phyloP scores from a whole-genome alignment of 768 basidiomycete species.

The Albatrellus ellisii region DNA sequence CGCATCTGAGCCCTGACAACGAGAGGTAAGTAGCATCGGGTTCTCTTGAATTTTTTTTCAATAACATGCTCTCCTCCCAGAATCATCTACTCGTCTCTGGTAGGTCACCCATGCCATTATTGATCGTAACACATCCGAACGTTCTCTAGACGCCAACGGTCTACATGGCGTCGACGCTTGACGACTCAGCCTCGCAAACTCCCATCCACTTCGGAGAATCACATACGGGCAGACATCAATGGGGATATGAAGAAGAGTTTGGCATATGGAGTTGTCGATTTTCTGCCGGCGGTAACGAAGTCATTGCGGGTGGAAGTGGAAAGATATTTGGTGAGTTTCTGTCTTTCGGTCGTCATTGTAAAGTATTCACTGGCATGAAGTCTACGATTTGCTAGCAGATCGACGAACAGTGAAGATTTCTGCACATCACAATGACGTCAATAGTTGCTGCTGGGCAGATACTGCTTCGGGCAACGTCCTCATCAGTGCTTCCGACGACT shows the following conservation, averaged over 20 bases:
- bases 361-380: slow-evolving; percentile 25
- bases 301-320: slow-evolving; percentile 84
- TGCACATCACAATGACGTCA: slow-evolving; percentile 89
- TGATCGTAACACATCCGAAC: slow-evolving; percentile 5
- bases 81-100: slow-evolving; percentile 89
- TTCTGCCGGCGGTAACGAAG: slow-evolving; percentile 91
- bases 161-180: slow-evolving; percentile 62
- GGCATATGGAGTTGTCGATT: slow-evolving; percentile 93
- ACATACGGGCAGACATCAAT: slow-evolving; percentile 17
- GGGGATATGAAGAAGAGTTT: slow-evolving; percentile 33
- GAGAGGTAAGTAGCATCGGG: slow-evolving; percentile 40
- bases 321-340: slow-evolving; percentile 52
- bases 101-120: slow-evolving; percentile 20
- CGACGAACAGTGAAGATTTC: slow-evolving; percentile 68
- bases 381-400: slow-evolving; percentile 82
- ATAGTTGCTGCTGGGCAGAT: slow-evolving; percentile 95
- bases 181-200: slow-evolving; percentile 44
- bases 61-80: slow-evolving; percentile 24
- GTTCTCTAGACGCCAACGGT: slow-evolving; percentile 47
- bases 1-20: slow-evolving; percentile 80
- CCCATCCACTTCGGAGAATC: slow-evolving; percentile 38
- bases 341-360: background rate
- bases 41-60: slow-evolving; percentile 1
- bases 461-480: slow-evolving; percentile 86
- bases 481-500: slow-evolving; percentile 91